Conservation (phyloP, 352 stramenopile species). For the Chrysophaeum taylorii region DNA sequence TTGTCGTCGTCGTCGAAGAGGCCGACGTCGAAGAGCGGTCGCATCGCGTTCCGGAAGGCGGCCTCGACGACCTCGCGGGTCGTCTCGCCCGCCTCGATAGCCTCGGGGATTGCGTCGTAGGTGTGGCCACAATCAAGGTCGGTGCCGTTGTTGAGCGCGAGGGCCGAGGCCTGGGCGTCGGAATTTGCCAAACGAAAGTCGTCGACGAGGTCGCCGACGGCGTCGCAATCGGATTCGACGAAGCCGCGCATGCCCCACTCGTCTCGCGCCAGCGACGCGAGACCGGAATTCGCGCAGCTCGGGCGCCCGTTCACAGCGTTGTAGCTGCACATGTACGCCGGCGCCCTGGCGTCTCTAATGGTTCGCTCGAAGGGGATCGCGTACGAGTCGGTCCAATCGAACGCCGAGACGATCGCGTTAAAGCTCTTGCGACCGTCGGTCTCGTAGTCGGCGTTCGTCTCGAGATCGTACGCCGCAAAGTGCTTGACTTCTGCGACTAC, state of each 20-base stretch:
- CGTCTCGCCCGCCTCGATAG: not conserved
- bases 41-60: not conserved
- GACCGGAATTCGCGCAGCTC: slow-evolving; percentile 14
- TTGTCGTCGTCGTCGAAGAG: slow-evolving; percentile 23
- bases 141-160: slow-evolving; percentile 18
- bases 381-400: slow-evolving; percentile 3
- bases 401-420: not conserved
- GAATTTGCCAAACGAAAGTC: not conserved
- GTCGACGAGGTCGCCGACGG: slow-evolving; percentile 17
- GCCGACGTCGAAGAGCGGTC: slow-evolving; percentile 13
- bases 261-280: slow-evolving; percentile 17
- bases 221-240: slow-evolving; percentile 23
- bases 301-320: slow-evolving; percentile 26
- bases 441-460: not conserved
- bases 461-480: not conserved
- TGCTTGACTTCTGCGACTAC: slow-evolving; percentile 1
- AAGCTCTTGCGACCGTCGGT: not conserved
- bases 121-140: slow-evolving; percentile 21
- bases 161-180: not conserved
- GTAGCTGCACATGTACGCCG: slow-evolving; percentile 26
- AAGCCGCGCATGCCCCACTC: slow-evolving; percentile 16
- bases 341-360: not conserved
- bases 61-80: not conserved
- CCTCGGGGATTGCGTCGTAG: not conserved
- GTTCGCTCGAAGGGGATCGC: not conserved